phyloP scores from a whole-genome alignment of 495 filamentous ascomycete species.

The Penicillium crystallinum region DNA sequence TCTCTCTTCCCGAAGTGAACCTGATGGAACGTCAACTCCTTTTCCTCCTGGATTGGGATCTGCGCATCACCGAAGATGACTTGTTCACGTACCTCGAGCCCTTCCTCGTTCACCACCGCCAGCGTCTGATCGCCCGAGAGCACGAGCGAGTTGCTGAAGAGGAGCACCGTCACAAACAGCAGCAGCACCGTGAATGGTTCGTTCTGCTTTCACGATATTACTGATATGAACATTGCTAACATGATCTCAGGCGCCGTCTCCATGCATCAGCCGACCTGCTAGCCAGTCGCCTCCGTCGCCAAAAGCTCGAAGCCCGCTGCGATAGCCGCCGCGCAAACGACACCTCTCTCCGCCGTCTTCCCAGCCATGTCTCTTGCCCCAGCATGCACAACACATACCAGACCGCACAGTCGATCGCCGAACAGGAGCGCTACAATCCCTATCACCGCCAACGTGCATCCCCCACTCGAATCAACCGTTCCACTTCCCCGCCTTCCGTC shows the following conservation, averaged over 20 bases:
- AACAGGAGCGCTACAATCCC: conserved; percentile 35
- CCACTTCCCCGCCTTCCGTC: conserved; percentile 48
- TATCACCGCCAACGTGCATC: conserved; percentile 37
- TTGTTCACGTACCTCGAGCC: conserved; percentile 81
- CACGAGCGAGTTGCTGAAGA: conserved; percentile 26
- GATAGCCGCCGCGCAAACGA: conserved; percentile 18
- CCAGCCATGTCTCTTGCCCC: conserved; percentile 34
- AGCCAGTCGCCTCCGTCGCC: conserved; percentile 37
- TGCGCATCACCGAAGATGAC: conserved; percentile 76
- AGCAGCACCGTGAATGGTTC: conserved; percentile 40
- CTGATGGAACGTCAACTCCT: conserved; percentile 98
- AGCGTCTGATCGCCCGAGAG: conserved; percentile 29
- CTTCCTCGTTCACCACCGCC: conserved; percentile 80
- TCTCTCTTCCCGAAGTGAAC: conserved; percentile 92
- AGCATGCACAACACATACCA: conserved; percentile 26
- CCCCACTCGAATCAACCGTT: conserved; percentile 28
- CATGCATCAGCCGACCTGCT: conserved; percentile 40
- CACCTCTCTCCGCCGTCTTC: conserved; percentile 21
- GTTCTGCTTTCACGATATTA: neutral
- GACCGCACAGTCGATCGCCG: conserved; percentile 26
- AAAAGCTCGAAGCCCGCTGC: conserved; percentile 33
- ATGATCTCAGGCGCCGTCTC: conserved; percentile 27
- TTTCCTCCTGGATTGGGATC: conserved; percentile 89
- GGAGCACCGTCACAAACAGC: conserved; percentile 29
- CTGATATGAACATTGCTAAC: neutral